phyloP scores from a whole-genome alignment of 2,329 filamentous ascomycete species.

The Gliomastix tumulicola region DNA sequence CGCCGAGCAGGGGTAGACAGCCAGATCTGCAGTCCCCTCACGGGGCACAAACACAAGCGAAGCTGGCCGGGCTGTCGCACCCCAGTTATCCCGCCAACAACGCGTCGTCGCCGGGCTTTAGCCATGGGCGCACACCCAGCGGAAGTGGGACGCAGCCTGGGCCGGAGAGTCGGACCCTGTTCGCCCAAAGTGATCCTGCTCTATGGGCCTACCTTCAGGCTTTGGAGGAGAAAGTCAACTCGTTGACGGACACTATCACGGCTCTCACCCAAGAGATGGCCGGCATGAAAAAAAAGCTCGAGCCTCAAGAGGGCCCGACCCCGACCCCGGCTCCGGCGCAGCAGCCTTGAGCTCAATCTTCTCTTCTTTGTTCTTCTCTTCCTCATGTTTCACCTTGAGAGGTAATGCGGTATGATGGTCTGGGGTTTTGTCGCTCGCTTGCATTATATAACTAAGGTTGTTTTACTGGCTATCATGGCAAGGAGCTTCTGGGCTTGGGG shows the following conservation, averaged over 20 bases:
- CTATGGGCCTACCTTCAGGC: slow-evolving; percentile 68
- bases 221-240: slow-evolving; percentile 50
- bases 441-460: too few relatives aligned
- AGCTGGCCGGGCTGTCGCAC: slow-evolving; percentile 27
- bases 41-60: slow-evolving; percentile 29
- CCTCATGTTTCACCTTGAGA: too few relatives aligned
- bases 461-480: too few relatives aligned
- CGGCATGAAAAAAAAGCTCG: slow-evolving; percentile 23
- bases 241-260: slow-evolving; percentile 23
- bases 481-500: too few relatives aligned
- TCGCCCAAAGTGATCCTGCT: slow-evolving; percentile 52
- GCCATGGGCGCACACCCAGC: slow-evolving; percentile 32
- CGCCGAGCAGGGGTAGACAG: too few relatives aligned
- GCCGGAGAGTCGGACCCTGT: slow-evolving; percentile 60
- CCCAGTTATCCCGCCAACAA: slow-evolving; percentile 20
- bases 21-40: slow-evolving; percentile 51
- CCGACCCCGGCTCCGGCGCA: slow-evolving; percentile 7
- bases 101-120: slow-evolving; percentile 10
- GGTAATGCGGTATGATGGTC: too few relatives aligned
- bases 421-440: too few relatives aligned
- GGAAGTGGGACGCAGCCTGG: slow-evolving; percentile 44
- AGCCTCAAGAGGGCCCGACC: slow-evolving; percentile 17
- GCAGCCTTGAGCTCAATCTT: too few relatives aligned
- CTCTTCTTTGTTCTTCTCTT: too few relatives aligned
- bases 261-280: slow-evolving; percentile 24